phyloP scores from a whole-genome alignment of 495 filamentous ascomycete species.

The Chaetomium fimeti region DNA sequence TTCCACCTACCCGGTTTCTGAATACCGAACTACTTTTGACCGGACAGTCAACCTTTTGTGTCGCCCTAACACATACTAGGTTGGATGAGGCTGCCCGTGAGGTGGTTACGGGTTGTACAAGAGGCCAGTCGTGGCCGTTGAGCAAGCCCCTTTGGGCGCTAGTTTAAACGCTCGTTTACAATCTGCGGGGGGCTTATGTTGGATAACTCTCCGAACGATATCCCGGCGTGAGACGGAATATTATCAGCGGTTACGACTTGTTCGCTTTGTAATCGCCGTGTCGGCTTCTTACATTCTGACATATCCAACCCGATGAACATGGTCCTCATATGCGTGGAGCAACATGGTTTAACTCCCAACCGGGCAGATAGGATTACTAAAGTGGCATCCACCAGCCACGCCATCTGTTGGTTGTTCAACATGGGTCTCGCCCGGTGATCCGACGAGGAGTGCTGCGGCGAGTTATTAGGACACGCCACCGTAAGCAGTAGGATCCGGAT shows the following conservation, averaged over 20 bases:
- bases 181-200: no score
- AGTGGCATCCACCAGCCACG: not conserved
- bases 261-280: no score
- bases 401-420: not conserved
- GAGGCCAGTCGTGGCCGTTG: no score
- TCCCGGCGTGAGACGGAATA: no score
- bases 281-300: not conserved
- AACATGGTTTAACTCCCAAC: not conserved
- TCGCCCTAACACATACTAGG: no score
- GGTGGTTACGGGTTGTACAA: no score
- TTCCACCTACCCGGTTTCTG: not conserved
- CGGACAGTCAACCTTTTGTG: not conserved
- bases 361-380: not conserved
- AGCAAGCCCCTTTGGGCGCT: no score
- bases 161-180: no score
- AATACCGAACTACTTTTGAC: not conserved
- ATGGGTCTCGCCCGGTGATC: not conserved
- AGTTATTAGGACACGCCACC: not conserved
- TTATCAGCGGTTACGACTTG: no score
- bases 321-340: not conserved
- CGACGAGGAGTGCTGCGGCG: not conserved
- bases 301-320: not conserved
- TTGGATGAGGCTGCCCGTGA: no score
- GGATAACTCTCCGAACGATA: no score
- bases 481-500: constrained; percentile 1